Percentiles rank a stretch among this genome's conserved stretches.
phyloP scores from a whole-genome alignment of 768 basidiomycete genomes.

The Kwoniella pini region DNA sequence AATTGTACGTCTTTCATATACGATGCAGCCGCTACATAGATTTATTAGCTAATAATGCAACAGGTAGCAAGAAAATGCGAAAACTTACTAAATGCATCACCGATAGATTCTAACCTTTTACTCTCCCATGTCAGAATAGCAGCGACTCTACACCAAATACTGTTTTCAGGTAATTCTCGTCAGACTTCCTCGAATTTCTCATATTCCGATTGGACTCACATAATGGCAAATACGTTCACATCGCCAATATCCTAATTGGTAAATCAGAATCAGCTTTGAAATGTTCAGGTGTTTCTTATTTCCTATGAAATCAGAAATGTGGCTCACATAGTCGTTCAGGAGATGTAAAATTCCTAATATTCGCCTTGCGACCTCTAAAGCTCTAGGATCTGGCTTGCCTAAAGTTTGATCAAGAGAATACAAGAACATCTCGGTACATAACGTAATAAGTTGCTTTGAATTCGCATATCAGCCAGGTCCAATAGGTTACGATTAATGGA shows the following conservation, averaged over 20 bases:
- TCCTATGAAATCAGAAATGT: no score
- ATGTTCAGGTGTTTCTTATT: no score
- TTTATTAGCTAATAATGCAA: no score
- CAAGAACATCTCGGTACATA: slow-evolving; percentile 28
- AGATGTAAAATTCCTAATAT: slow-evolving; percentile 21
- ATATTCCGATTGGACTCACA: background rate
- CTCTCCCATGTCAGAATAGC: slow-evolving; percentile 15
- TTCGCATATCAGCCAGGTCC: background rate
- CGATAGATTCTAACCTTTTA: slow-evolving; percentile 6
- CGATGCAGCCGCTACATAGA: slow-evolving; percentile 9
- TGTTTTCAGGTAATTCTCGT: background rate
- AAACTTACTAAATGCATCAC: slow-evolving; percentile 11
- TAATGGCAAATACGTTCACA: slow-evolving; percentile 19
- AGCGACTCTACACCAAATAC: slow-evolving; percentile 15
- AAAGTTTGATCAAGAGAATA: background rate
- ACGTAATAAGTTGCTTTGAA: slow-evolving; percentile 23
- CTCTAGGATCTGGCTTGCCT: slow-evolving; percentile 1
- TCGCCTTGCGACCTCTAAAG: slow-evolving; percentile 10
- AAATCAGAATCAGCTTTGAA: background rate
- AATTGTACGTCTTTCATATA: slow-evolving; percentile 9
- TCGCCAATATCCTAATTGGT: slow-evolving; percentile 18
- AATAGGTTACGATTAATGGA: background rate
- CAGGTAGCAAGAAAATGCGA: background rate
- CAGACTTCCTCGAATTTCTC: background rate
- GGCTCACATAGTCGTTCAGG: slow-evolving; percentile 15